Percentiles rank a stretch among this genome's conserved stretches.
Conservation (phyloP, 768 basidiomycete genomes). For the Coprinopsis cinerea region DNA sequence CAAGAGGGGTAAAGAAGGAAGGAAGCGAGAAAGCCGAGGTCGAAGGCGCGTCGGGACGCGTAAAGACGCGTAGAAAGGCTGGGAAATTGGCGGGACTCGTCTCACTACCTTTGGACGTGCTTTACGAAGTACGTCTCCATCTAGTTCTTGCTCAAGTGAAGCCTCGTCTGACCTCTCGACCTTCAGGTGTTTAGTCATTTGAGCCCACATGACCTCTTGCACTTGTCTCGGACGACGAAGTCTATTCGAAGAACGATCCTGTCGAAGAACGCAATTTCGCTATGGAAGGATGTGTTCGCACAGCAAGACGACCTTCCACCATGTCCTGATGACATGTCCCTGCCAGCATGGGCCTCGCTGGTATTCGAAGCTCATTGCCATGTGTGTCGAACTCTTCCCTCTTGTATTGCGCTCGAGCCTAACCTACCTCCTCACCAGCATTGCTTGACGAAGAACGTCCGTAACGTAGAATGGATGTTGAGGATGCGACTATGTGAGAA, state of each 20-base stretch:
- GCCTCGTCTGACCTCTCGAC: neutral
- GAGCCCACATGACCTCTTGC: neutral
- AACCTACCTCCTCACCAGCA: neutral
- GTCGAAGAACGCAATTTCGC: neutral
- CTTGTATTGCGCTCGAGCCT: neutral
- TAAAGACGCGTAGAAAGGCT: no score
- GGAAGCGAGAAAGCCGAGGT: neutral
- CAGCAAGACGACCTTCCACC: neutral
- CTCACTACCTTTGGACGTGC: conserved; percentile 1
- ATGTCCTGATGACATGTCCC: neutral
- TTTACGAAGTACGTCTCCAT: neutral
- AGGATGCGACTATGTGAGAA: neutral
- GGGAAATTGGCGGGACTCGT: neutral
- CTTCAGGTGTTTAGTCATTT: conserved; percentile 4
- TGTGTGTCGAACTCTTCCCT: neutral
- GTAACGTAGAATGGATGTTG: neutral
- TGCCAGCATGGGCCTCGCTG: neutral
- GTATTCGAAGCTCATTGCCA: neutral
- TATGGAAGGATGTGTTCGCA: neutral
- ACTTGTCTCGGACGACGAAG: neutral
- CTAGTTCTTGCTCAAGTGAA: neutral
- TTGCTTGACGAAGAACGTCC: neutral
- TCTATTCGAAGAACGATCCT: neutral
- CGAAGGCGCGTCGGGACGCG: neutral
- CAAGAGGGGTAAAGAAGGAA: neutral